Conservation (phyloP, 495 filamentous ascomycete species). For the Penicillium paradoxum region DNA sequence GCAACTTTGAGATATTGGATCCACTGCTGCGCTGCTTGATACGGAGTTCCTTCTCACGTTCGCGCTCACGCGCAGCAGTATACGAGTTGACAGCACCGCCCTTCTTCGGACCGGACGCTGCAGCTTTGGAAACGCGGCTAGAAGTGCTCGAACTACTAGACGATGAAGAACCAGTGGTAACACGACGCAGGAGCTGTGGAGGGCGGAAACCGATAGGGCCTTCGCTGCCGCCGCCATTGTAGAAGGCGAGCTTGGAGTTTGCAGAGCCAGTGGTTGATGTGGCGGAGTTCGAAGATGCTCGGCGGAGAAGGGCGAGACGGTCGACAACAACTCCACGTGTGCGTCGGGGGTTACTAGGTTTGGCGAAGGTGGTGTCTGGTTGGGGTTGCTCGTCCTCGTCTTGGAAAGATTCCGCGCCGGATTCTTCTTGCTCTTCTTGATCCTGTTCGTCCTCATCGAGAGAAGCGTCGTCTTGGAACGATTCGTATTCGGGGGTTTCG, state of each 20-base stretch:
- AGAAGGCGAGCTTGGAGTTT: slow-evolving; percentile 58
- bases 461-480: slow-evolving; percentile 42
- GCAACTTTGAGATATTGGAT: slow-evolving; percentile 32
- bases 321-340: slow-evolving; percentile 62
- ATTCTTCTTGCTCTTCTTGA: slow-evolving; percentile 37
- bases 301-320: slow-evolving; percentile 72
- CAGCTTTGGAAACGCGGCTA: slow-evolving; percentile 36
- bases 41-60: slow-evolving; percentile 57
- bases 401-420: slow-evolving; percentile 25
- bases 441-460: slow-evolving; percentile 35
- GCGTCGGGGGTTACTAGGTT: slow-evolving; percentile 44
- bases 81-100: slow-evolving; percentile 73
- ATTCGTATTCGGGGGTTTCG: slow-evolving; percentile 62
- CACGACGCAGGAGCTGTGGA: slow-evolving; percentile 72
- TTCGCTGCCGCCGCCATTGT: slow-evolving; percentile 33
- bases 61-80: slow-evolving; percentile 66
- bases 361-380: slow-evolving; percentile 30
- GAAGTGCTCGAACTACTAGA: slow-evolving; percentile 30
- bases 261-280: slow-evolving; percentile 36
- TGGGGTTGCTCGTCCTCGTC: slow-evolving; percentile 30
- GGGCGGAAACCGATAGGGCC: slow-evolving; percentile 58
- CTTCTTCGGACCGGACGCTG: slow-evolving; percentile 59
- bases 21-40: slow-evolving; percentile 39
- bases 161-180: slow-evolving; percentile 59
- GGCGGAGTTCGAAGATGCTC: slow-evolving; percentile 51